phyloP scores from a whole-genome alignment of 202 grass and related monocot genomes.

The Carex sylvatica region DNA sequence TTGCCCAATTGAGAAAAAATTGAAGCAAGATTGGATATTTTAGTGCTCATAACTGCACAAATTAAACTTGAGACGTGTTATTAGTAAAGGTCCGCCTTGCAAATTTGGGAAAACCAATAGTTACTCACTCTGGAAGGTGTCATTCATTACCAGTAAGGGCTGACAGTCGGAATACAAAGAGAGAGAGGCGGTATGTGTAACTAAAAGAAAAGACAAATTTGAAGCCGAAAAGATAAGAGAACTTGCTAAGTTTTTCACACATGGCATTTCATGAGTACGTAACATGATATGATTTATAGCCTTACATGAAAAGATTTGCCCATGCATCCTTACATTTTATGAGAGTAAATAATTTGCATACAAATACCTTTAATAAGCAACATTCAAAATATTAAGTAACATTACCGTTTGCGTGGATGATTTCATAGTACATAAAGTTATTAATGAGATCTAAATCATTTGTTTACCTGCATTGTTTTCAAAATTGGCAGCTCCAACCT shows the following conservation, averaged over 20 bases:
- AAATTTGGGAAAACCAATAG: constrained; percentile 1
- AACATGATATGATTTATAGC: not conserved
- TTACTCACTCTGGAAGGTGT: not conserved
- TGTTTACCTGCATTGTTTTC: not conserved
- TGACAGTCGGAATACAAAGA: not conserved
- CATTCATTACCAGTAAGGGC: not conserved
- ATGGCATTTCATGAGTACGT: not conserved
- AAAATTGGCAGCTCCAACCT: not conserved
- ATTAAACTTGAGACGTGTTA: not conserved
- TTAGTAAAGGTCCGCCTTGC: constrained; percentile 4
- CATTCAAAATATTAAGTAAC: not conserved
- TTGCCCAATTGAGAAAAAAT: not conserved
- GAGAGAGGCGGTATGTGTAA: not conserved
- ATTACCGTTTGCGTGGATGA: not conserved
- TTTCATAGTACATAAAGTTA: not conserved
- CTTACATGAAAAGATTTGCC: not conserved
- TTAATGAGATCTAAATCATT: not conserved
- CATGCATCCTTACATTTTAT: not conserved
- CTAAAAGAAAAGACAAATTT: not conserved
- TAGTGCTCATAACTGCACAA: not conserved
- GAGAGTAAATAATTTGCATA: not conserved
- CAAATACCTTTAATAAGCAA: not conserved
- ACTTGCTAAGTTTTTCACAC: not conserved
- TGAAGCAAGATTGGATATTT: not conserved
- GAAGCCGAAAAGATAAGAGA: not conserved